Base-by-base conservation (phyloP, 2,329 filamentous ascomycete genomes). In the Diaporthe sp. region DNA sequence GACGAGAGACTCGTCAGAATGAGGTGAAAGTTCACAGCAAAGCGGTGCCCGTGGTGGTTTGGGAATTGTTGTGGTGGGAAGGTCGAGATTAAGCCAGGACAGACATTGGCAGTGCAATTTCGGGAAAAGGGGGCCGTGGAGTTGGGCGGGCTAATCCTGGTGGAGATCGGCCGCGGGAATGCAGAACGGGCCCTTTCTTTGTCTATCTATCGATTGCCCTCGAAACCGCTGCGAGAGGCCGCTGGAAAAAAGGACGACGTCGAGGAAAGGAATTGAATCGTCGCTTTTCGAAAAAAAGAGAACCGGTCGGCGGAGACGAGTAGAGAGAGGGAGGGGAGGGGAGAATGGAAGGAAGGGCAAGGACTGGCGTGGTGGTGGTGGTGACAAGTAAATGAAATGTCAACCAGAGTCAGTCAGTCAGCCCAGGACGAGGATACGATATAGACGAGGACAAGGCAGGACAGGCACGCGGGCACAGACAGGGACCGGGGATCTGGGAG, bases 1-100 rank as follows among this genome's bases (percentile, higher is more conserved):
- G 86, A 87, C 86, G 85, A 85, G 82, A 84, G 83, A 79, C 74
- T 86, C 85, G 86, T 86, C 85, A 79, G 82, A 81, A 77, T 75
- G 77, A 73, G 75, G 67, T 67, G 68, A 46, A 51, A 39, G 57
- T 70, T 71, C 75, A 75, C 72, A 68, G 77, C 78, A 74, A 77
- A 76, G 79, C 71, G 75, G 25, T 60, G 62, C 49, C 71, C 75
- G 76, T 76, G 51, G 65, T 62, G 70, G 67, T 75, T 65, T 75
- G 65, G 60, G 58, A 42, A 55, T 25, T 71, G 74, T 74, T 49
- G 37, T 65, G 53, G 72, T 75, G 61, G 44, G 60, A 42, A 74
- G 53, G 68, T 57, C 46, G 62, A 74, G 37, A 68, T 55, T 67
- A 82, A 79, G 77, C 78, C 80, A 79, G 73, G 76, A 74, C 78